Evolutionary conservation across 176 grass and related monocot species (phyloP).

Genomic region (Carex kokanica): DNA sequence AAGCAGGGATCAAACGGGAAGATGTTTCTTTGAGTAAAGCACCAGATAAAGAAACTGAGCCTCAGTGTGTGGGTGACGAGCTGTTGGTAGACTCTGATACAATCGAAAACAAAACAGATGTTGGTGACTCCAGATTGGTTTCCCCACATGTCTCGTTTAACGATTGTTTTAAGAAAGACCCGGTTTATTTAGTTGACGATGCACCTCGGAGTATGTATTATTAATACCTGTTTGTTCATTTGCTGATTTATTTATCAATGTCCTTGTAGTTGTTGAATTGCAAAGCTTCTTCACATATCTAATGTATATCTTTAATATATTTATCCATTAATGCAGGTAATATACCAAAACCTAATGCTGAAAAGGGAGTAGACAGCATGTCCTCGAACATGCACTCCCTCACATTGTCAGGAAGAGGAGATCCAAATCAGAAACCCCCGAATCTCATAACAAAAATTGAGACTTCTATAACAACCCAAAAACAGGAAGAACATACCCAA

Average conservation of each 20-base stretch:
- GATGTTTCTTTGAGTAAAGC: neutral
- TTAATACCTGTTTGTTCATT: slow-evolving; percentile 24
- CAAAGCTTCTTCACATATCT: neutral
- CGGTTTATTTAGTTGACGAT: slow-evolving; percentile 23
- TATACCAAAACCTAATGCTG: slow-evolving; percentile 42
- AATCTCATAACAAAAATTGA: slow-evolving; percentile 42
- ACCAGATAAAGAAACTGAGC: slow-evolving; percentile 10
- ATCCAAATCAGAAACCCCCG: slow-evolving; percentile 34
- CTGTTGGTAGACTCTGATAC: slow-evolving; percentile 36
- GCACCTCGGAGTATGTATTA: slow-evolving; percentile 52
- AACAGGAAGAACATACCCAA: slow-evolving; percentile 27
- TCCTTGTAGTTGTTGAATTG: neutral
- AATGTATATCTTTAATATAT: neutral
- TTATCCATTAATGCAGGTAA: slow-evolving; percentile 35
- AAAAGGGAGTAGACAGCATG: slow-evolving; percentile 64
- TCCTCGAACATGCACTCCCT: slow-evolving; percentile 73
- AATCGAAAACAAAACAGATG: slow-evolving; percentile 24
- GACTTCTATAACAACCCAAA: slow-evolving; percentile 33
- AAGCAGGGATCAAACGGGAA: neutral
- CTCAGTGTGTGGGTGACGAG: slow-evolving; percentile 33
- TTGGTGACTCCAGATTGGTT: slow-evolving; percentile 38
- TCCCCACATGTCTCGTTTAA: slow-evolving; percentile 20
- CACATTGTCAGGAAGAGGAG: slow-evolving; percentile 62
- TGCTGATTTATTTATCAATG: slow-evolving; percentile 22
- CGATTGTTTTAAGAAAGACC: slow-evolving; percentile 40